Percentiles rank a stretch among this genome's conserved stretches.
Conservation (phyloP, 768 basidiomycete species). For the Strobilomyces confusus region DNA sequence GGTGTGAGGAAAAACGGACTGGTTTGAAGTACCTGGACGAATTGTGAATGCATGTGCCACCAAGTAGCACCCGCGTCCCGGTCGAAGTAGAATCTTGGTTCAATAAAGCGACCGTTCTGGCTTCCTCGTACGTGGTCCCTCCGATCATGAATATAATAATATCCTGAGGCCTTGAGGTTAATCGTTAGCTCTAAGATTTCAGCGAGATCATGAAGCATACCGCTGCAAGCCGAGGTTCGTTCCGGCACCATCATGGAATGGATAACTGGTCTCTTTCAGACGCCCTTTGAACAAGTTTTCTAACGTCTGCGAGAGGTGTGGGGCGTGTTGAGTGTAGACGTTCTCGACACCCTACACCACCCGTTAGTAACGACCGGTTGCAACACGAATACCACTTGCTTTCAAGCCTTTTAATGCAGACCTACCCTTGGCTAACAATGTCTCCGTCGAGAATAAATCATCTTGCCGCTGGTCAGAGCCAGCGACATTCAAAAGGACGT, state of each 20-base stretch:
- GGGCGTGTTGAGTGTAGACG: conserved; percentile 96
- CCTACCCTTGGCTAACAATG: conserved; percentile 88
- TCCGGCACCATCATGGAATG: conserved; percentile 75
- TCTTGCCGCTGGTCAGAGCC: conserved; percentile 97
- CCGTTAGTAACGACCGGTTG: conserved; percentile 3
- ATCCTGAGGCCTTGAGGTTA: conserved; percentile 73
- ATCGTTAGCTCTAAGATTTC: conserved; percentile 2
- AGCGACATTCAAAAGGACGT: conserved; percentile 87
- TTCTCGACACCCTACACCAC: conserved; percentile 87
- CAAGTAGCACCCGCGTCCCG: conserved; percentile 78
- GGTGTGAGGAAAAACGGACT: not conserved
- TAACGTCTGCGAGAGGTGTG: conserved; percentile 88
- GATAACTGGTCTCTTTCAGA: conserved; percentile 84
- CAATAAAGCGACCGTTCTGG: conserved; percentile 74
- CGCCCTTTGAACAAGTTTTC: conserved; percentile 86
- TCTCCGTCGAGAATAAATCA: conserved; percentile 94
- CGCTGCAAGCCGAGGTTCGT: conserved; percentile 68
- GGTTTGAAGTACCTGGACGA: conserved; percentile 67
- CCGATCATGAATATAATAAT: conserved; percentile 97
- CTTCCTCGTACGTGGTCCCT: conserved; percentile 95
- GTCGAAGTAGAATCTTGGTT: conserved; percentile 74
- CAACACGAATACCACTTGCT: conserved; percentile 38
- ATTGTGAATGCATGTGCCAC: conserved; percentile 94
- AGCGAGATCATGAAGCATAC: conserved; percentile 32
- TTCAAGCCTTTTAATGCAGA: conserved; percentile 95